Base-by-base conservation (phyloP, 2,329 filamentous ascomycete species). In the Fusarium mangiferae region DNA sequence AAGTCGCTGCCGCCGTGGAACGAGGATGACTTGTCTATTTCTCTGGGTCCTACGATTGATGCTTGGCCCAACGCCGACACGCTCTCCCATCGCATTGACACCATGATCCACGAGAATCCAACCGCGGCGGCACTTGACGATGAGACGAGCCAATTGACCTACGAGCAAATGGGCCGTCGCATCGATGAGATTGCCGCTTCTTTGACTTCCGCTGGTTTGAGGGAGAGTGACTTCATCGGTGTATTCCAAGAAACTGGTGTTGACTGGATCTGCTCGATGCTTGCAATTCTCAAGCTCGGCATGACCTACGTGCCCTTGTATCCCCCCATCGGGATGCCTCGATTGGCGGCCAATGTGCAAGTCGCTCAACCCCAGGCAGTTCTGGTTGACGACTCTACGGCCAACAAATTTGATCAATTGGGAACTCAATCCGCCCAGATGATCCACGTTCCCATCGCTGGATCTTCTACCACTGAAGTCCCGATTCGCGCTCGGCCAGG, bases 271-370 rank as follows among this genome's bases (percentile, higher is more conserved):
- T 59, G 44, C 13, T 69, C 62, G 4, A 44, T 69, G 35, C 51
- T 69, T 4, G 66, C 66, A 26, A 67, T 69, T 2, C 36, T 69
- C 10, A 61, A 60, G 20, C 30, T 67, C 1, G 62, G 66, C 7
- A 59, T 55, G 41, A 57, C 55, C n/a, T 69, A 69, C 20, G 56
- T 69, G 26, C 66, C 66, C 1, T 38, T 69, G n/a, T 59, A 69
- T 46, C 42, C 63, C 8, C 52, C 55, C n/a, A 62, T 49, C 1
- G 55, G 55, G 3, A 55, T 62, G 6, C 39, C 56, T 8, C 64
- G 66, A n/a, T 35, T 69, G 1, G 51, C 66, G 7, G 46, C 54
- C 12, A 69, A 55, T 7, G 38, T 69, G 1, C 44, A 62, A 30
- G 66, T 55, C 20, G 57, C 66, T 24, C 66, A 58, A 6, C 66